Evolutionary conservation across 192 early-diverging fungal genomes (phyloP), one percentile per base, ranked within the genome.

Genomic region (Chytriomyces confervae): DNA sequence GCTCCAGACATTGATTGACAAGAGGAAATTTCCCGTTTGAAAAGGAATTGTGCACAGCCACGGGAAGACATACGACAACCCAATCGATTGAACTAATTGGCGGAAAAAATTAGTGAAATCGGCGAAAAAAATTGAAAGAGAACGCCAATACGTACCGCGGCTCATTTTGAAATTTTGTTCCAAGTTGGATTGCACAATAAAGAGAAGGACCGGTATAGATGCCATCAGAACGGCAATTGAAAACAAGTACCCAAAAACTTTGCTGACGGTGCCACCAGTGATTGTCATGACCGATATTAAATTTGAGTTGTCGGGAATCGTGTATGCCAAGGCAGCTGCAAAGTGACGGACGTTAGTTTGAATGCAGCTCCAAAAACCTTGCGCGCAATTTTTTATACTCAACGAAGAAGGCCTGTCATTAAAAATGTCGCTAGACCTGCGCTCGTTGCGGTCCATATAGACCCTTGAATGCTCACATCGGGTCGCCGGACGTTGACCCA

Each of bases 401-500:
- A 36, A 77, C 76, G 68, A 60, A 86, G 45, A 11, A 86, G 53
- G 6, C 85, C 85, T 74, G 75, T 61, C 24, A 82, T 23, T n/a
- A 86, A 29, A 65, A 87, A 86, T n/a, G 72, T 70, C 11, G 69
- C 11, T 7, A 69, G 57, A 9, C 80, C 77, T 7, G 73, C 53
- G 11, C 60, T 61, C n/a, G 84, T 81, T 11, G 83, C 20, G 10
- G 44, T 45, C 85, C 85, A 86, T n/a, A 86, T 75, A 0, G 83
- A 77, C 46, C 66, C 65, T 69, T 86, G 85, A 11, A 86, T 83
- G 69, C 78, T 86, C 13, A 86, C 85, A 78, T 86, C 85, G 9
- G 73, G 86, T 50, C 65, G 44, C 43, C 87, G 82, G 6, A 85
- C 62, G 63, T 86, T 86, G 16, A 86, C 84, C 85, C 85, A 86